A percentile compares a stretch with the other conserved stretches of the same genome.
These are phyloP conservation scores for Aspergillus campestris DNA, from an alignment of 495 filamentous ascomycete genomes.

Conservation along the genomic window DNA sequence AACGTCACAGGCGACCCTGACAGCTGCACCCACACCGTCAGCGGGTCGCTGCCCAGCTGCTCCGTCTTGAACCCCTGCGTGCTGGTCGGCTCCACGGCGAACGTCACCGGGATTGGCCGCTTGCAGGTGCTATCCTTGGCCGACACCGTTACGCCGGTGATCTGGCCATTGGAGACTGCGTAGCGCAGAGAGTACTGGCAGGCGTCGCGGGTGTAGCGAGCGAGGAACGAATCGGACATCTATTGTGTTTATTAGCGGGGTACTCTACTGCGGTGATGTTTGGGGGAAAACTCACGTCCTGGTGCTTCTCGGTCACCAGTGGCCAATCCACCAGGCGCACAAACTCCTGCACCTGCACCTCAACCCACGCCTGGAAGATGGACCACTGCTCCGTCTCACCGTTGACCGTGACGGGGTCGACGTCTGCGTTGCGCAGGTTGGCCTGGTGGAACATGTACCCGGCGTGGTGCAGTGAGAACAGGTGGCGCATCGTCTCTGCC, in stretches of 20 bases:
- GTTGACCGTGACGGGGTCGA: slow-evolving; percentile 41
- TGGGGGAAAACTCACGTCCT: slow-evolving; percentile 26
- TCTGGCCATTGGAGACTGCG: slow-evolving; percentile 31
- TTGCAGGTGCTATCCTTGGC: slow-evolving; percentile 44
- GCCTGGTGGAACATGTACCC: slow-evolving; percentile 47
- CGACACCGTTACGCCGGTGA: slow-evolving; percentile 44
- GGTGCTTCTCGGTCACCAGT: slow-evolving; percentile 45
- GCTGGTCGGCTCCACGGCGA: slow-evolving; percentile 35
- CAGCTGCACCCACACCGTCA: slow-evolving; percentile 51
- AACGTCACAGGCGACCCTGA: slow-evolving; percentile 45
- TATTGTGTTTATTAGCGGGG: slow-evolving; percentile 4
- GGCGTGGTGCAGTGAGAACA: slow-evolving; percentile 47
- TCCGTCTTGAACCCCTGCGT: slow-evolving; percentile 42
- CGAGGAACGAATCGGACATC: slow-evolving; percentile 43
- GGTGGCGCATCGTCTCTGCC: slow-evolving; percentile 44
- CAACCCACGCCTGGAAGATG: slow-evolving; percentile 55
- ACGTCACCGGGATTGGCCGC: slow-evolving; percentile 47
- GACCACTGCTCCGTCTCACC: slow-evolving; percentile 40
- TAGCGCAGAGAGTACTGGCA: slow-evolving; percentile 45
- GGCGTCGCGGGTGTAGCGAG: slow-evolving; percentile 45
- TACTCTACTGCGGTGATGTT: neutral
- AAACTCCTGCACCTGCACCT: slow-evolving; percentile 49
- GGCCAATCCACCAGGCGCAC: slow-evolving; percentile 51
- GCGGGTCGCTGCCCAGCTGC: slow-evolving; percentile 48
- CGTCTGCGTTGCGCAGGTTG: slow-evolving; percentile 47